phyloP scores from a whole-genome alignment of 2,329 filamentous ascomycete species.

The Didymella pomorum region DNA sequence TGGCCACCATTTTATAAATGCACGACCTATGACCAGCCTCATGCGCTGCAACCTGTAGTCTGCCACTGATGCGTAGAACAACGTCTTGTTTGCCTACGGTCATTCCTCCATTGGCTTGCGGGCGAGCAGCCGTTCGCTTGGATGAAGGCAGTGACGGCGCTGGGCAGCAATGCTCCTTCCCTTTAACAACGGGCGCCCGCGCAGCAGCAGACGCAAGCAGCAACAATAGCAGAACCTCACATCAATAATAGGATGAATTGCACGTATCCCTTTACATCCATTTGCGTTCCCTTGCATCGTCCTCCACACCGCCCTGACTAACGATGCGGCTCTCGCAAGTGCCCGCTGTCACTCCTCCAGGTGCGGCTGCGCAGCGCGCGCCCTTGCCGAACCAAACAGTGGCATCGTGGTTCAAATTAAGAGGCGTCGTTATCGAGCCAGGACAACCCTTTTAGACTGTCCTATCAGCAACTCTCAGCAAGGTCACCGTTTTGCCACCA shows the following conservation, averaged over 20 bases:
- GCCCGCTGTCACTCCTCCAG: slow-evolving; percentile 28
- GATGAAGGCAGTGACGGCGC: neutral
- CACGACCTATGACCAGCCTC: slow-evolving; percentile 5
- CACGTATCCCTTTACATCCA: slow-evolving; percentile 9
- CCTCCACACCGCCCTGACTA: slow-evolving; percentile 20
- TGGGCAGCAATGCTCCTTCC: slow-evolving; percentile 4
- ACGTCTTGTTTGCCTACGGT: neutral
- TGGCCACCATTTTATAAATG: slow-evolving; percentile 3
- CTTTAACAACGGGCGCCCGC: neutral
- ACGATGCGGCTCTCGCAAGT: slow-evolving; percentile 32
- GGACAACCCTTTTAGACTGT: slow-evolving; percentile 21
- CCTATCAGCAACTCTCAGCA: slow-evolving; percentile 6
- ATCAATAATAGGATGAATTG: neutral
- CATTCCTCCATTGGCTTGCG: neutral
- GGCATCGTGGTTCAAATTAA: slow-evolving; percentile 25
- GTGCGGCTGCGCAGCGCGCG: slow-evolving; percentile 21
- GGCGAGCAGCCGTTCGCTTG: neutral
- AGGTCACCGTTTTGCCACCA: slow-evolving; percentile 7
- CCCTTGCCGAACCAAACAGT: slow-evolving; percentile 18
- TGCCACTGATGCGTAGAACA: neutral
- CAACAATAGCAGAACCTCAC: neutral
- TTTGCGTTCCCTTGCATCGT: slow-evolving; percentile 11
- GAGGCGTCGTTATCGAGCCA: slow-evolving; percentile 26
- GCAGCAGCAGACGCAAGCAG: slow-evolving; percentile 2
- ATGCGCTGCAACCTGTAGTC: slow-evolving; percentile 9